Evolutionary conservation across 352 stramenopile genomes (phyloP), one percentile per base, ranked within the genome.

Genomic region (Phytophthora meadii): DNA sequence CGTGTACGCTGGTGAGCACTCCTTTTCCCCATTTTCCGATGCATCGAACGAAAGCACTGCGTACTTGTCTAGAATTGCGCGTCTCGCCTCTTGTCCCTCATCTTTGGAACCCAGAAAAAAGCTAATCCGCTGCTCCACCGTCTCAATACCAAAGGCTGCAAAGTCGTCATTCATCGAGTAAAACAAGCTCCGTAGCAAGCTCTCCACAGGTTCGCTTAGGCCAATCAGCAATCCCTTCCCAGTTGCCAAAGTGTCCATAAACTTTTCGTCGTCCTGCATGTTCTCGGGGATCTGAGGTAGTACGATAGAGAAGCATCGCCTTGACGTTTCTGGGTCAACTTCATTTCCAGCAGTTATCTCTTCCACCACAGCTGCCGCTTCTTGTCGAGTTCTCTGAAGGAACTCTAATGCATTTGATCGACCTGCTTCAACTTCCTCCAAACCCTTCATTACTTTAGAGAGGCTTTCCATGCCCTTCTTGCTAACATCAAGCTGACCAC

Each of bases 101-200:
- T 70, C 65, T 15, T 89, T 74, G 10, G 83, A 73, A 2, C 84
- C 84, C 9, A 94, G 56, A 22, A 92, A 89, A 49, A 94, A 94
- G 47, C 81, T 89, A 22, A 90, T 61, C 0, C 74, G 81, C 37
- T 93, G 81, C 4, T 74, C 59, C 36, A 73, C 63, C 1, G 77
- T 87, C 42, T 94, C 84, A 52, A 94, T 92, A 25, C 82, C 87
- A 61, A 90, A 93, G n/a, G 77, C 75, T 47, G 59, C 63, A 51
- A 94, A 87, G 15, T 90, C 77, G 22, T 87, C 72, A 17, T 87
- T 80, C 62, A 85, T 81, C 10, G 81, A 82, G n/a, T 79, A 82
- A 41, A 94, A 64, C 27, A 92, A 62, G 28, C 70, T 73, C 12
- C 76, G 70, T 27, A 93, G 57, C 4, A 65, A 73, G 9, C 5